A percentile compares a stretch with the other conserved stretches of the same genome.
Evolutionary conservation across 352 stramenopile genomes (phyloP).

Genomic region (Globisporangium irregulare): DNA sequence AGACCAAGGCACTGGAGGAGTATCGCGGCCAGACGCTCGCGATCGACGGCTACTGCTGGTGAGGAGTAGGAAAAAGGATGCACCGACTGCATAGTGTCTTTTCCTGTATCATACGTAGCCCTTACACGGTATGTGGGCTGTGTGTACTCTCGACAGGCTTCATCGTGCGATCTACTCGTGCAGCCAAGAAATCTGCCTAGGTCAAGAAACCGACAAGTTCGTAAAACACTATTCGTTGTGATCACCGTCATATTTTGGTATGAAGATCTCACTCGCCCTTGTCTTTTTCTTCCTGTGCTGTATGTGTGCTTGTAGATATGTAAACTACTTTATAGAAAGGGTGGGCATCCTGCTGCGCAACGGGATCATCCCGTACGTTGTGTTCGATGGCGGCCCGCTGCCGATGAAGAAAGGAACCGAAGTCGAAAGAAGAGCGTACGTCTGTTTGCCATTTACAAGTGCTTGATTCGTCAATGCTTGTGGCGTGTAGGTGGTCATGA

Average conservation of each 20-base stretch:
- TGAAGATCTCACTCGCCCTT: background rate
- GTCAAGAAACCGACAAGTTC: conserved; percentile 69
- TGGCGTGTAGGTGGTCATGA: background rate
- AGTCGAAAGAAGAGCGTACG: conserved; percentile 57
- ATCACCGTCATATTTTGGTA: background rate
- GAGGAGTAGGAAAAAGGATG: conserved; percentile 5
- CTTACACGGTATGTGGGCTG: background rate
- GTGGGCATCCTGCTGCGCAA: conserved; percentile 49
- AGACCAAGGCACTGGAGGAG: conserved; percentile 44
- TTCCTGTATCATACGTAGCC: background rate
- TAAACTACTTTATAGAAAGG: conserved; percentile 73
- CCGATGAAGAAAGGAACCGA: conserved; percentile 82
- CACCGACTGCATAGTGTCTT: background rate
- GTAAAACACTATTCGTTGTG: background rate
- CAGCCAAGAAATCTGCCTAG: conserved; percentile 70
- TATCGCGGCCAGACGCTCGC: conserved; percentile 68
- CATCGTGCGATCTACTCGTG: conserved; percentile 76
- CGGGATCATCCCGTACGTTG: conserved; percentile 67
- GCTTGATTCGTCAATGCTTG: background rate
- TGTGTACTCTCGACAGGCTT: conserved; percentile 35
- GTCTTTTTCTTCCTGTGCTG: background rate
- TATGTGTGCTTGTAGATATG: conserved; percentile 40
- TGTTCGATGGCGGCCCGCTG: conserved; percentile 70
- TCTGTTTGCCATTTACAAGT: background rate
- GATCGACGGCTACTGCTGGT: conserved; percentile 86